Evolutionary conservation across 768 basidiomycete species (phyloP), one percentile per base, ranked within the genome.

Genomic region (Lepiota venenata): DNA sequence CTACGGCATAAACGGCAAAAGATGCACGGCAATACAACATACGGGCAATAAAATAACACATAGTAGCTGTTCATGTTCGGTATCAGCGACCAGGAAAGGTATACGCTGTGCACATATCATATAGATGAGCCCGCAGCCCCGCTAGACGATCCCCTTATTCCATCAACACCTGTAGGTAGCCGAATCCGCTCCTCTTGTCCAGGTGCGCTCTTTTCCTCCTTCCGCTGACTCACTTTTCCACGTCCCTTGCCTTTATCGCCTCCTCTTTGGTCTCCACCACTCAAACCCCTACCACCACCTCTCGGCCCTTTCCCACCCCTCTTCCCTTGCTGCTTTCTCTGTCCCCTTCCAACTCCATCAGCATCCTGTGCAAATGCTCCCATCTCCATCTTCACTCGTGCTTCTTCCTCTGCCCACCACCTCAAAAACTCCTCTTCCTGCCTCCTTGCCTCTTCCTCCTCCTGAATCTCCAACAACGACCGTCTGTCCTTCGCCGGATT

Each of bases 321-420:
- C 42, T 40, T 15, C 41, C 50, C 43, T 37, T 54, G 47, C 42
- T 15, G 32, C 55, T 47, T 58, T 20, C 44, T 25, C 9, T 52
- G 49, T 37, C 59, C 51, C 43, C 50, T 40, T 22, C 56, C 58
- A 29, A 35, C 58, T 3, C 39, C 36, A 15, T 38, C 52, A 21
- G n/a, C 40, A 43, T 58, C 45, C 18, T 32, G 62, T 6, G 64
- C 61, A 42, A 72, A 47, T 2, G 43, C 56, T 4, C 65, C 64
- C 56, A 70, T 63, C 50, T 74, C 72, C 66, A 88, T 85, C 32
- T 72, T 58, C 58, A 90, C 66, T 14, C 88, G 75, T 61, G 81
- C 83, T 66, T 93, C 91, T 67, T 96, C 94, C 6, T 77, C 84
- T 1, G 82, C 74, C 92, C 93, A 97, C 94, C 94, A 97, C 60